These are phyloP conservation scores for Amoeboaphelidium protococcarum DNA, from an alignment of 371 early-diverging fungal species.

Conservation along the genomic window DNA sequence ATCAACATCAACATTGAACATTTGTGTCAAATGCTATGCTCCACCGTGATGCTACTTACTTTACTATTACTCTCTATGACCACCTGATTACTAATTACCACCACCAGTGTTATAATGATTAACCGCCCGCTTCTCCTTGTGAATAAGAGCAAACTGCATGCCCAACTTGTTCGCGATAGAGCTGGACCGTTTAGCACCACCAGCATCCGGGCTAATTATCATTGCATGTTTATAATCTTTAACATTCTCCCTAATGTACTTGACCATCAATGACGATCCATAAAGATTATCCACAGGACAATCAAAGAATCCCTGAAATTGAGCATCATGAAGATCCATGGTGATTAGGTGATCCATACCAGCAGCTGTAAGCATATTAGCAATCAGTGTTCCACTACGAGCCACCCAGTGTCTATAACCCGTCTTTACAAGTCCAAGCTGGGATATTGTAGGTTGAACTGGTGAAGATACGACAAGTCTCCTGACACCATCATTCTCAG, in stretches of 20 bases:
- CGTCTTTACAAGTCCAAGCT: too few species aligned
- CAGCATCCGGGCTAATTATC: neutral
- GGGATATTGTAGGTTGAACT: too few species aligned
- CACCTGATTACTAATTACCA: neutral
- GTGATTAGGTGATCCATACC: slow-evolving; percentile 1
- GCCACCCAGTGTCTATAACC: neutral
- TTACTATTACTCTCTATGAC: neutral
- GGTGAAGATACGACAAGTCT: too few species aligned
- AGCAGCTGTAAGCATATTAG: slow-evolving; percentile 3
- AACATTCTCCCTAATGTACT: neutral
- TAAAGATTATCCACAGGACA: slow-evolving; percentile 1
- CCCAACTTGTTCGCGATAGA: neutral
- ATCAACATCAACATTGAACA: neutral
- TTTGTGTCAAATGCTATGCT: neutral
- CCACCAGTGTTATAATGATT: neutral
- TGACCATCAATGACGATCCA: neutral
- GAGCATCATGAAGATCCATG: slow-evolving; percentile 1
- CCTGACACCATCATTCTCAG: too few species aligned
- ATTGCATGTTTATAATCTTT: neutral
- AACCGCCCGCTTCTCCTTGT: too few species aligned
- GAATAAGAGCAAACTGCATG: neutral
- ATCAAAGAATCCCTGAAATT: slow-evolving; percentile 2
- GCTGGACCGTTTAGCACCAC: neutral
- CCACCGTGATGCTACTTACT: neutral
- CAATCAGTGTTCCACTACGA: slow-evolving; percentile 1